Percentiles rank a stretch among this genome's conserved stretches.
These are phyloP conservation scores for Collybia sp. DNA, from an alignment of 768 basidiomycete genomes.

Conservation along the genomic window DNA sequence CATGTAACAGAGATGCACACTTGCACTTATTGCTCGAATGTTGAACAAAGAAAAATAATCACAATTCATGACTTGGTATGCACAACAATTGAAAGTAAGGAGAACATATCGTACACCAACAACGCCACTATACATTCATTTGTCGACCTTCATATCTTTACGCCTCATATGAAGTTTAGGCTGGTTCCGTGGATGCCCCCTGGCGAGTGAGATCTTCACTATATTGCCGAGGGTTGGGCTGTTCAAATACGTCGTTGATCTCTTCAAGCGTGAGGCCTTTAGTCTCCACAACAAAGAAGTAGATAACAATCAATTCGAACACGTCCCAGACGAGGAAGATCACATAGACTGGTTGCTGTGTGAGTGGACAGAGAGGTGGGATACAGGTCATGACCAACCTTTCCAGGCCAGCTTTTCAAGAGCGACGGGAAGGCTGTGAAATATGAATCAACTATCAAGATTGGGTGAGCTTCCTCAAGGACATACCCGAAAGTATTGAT, in stretches of 20 bases:
- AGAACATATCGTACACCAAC: not conserved
- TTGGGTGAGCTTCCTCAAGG: not conserved
- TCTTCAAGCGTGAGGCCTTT: slow-evolving; percentile 47
- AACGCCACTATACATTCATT: not conserved
- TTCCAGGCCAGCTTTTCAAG: slow-evolving; percentile 42
- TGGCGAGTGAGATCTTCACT: slow-evolving; percentile 13
- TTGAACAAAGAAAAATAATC: too few relatives aligned
- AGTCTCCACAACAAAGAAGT: slow-evolving; percentile 47
- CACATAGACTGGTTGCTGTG: slow-evolving; percentile 33
- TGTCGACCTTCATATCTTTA: not conserved
- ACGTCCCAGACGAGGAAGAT: slow-evolving; percentile 47
- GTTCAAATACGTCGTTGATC: slow-evolving; percentile 41
- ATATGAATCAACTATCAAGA: not conserved
- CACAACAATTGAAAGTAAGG: too few relatives aligned
- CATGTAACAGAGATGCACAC: too few relatives aligned
- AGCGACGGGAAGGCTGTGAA: slow-evolving; percentile 37
- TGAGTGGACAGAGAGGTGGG: slow-evolving; percentile 4
- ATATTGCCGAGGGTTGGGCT: slow-evolving; percentile 36
- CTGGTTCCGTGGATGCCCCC: not conserved
- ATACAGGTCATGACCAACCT: slow-evolving; percentile 28
- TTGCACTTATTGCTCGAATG: too few relatives aligned
- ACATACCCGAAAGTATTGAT: slow-evolving; percentile 48
- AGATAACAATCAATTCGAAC: slow-evolving; percentile 42
- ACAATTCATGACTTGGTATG: too few relatives aligned
- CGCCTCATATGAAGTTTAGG: not conserved